Conservation (phyloP, 23 red algal species). For the Agarophyton chilense region DNA sequence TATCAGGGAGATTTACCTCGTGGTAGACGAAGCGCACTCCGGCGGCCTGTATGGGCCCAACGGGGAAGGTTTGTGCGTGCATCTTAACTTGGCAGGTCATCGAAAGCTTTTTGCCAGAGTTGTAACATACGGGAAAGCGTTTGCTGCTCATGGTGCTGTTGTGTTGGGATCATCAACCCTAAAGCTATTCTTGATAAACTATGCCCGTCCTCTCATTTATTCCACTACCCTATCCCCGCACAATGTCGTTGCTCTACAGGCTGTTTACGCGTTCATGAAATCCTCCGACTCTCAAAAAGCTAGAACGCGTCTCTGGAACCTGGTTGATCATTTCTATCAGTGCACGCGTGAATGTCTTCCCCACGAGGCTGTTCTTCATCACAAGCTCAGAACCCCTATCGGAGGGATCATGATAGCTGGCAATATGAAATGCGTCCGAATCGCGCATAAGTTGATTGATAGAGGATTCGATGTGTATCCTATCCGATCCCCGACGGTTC, state of each 20-base stretch:
- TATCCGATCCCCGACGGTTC: conserved; percentile 91
- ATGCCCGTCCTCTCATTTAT: conserved; percentile 97
- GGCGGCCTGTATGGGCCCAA: conserved; percentile 77
- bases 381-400: conserved; percentile 49
- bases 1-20: conserved; percentile 33
- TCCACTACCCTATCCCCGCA: conserved; percentile 79
- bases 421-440: conserved; percentile 47
- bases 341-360: conserved; percentile 1
- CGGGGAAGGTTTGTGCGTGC: conserved; percentile 73
- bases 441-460: conserved; percentile 50
- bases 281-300: conserved; percentile 19
- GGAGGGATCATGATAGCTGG: conserved; percentile 72
- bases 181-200: conserved; percentile 85
- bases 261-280: conserved; percentile 58
- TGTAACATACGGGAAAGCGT: conserved; percentile 97
- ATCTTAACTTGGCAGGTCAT: conserved; percentile 40
- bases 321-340: conserved; percentile 55
- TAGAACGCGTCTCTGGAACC: conserved; percentile 11
- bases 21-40: conserved; percentile 96
- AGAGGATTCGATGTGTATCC: conserved; percentile 75
- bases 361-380: neutral
- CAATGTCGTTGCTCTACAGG: conserved; percentile 48
- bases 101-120: conserved; percentile 82
- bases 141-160: conserved; percentile 85
- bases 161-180: conserved; percentile 48